Percentiles rank a stretch among this genome's conserved stretches.
Conservation (phyloP, 768 basidiomycete genomes). For the Lentinus brumalis region DNA sequence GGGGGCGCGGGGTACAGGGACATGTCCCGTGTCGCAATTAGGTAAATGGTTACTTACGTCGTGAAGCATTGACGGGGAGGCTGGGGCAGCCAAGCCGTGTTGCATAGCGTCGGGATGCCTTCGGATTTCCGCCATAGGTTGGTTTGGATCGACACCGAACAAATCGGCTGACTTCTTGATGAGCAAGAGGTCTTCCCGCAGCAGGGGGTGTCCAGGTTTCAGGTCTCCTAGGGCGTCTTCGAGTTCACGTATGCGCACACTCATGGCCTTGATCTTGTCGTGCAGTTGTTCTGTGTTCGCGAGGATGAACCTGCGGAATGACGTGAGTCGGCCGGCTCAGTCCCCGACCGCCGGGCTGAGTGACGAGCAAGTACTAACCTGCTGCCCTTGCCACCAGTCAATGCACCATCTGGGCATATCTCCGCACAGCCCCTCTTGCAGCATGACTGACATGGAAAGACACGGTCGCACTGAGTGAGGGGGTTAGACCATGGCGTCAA, state of each 20-base stretch:
- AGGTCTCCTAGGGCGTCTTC: slow-evolving; percentile 63
- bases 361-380: slow-evolving; percentile 40
- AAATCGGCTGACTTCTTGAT: slow-evolving; percentile 70
- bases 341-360: too few relatives aligned
- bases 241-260: slow-evolving; percentile 62
- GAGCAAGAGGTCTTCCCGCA: slow-evolving; percentile 55
- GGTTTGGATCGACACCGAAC: slow-evolving; percentile 29
- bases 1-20: background rate
- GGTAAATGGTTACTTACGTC: slow-evolving; percentile 18
- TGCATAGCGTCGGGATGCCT: slow-evolving; percentile 15
- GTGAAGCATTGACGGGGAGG: slow-evolving; percentile 19
- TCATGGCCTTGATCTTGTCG: slow-evolving; percentile 64
- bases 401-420: slow-evolving; percentile 44
- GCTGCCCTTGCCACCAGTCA: slow-evolving; percentile 77
- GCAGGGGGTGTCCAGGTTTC: slow-evolving; percentile 53
- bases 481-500: slow-evolving; percentile 59
- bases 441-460: slow-evolving; percentile 58
- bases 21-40: background rate
- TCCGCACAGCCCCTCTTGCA: slow-evolving; percentile 39
- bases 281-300: slow-evolving; percentile 74
- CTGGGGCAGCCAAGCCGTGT: slow-evolving; percentile 6
- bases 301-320: slow-evolving; percentile 56
- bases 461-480: slow-evolving; percentile 58
- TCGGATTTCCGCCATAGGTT: slow-evolving; percentile 10
- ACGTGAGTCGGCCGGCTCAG: background rate